A percentile compares a stretch with the other conserved stretches of the same genome.
Conservation (phyloP, 2,329 filamentous ascomycete species). For the Neonectria magnoliae region DNA sequence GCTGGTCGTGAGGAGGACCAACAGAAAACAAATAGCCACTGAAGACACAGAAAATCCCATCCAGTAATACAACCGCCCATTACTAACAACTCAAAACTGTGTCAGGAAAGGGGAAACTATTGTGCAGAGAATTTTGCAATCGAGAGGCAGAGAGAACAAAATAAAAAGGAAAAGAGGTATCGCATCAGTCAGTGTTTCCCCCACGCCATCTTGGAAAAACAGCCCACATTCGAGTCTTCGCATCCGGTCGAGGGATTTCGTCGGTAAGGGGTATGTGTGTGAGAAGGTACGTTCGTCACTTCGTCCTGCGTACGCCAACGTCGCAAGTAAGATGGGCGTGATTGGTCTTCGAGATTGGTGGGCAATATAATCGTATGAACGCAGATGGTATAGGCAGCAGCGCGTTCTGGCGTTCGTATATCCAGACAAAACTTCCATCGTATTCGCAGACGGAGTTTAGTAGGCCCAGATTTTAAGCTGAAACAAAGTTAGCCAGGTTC, state of each 20-base stretch:
- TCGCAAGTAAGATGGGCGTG: conserved; percentile 47
- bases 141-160: conserved; percentile 38
- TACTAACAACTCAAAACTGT: conserved; percentile 44
- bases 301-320: conserved; percentile 53
- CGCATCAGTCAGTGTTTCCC: conserved; percentile 45
- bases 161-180: conserved; percentile 47
- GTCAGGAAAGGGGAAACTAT: conserved; percentile 46
- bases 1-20: conserved; percentile 25
- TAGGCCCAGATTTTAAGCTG: conserved; percentile 91
- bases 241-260: conserved; percentile 38
- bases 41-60: conserved; percentile 46
- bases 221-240: conserved; percentile 36
- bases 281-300: conserved; percentile 51
- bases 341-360: conserved; percentile 44
- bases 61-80: conserved; percentile 51
- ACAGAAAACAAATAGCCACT: conserved; percentile 42
- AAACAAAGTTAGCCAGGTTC: conserved; percentile 22
- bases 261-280: conserved; percentile 45
- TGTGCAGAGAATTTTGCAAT: conserved; percentile 48
- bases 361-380: conserved; percentile 46
- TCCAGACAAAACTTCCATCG: conserved; percentile 43
- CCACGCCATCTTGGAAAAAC: conserved; percentile 39
- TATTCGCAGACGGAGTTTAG: conserved; percentile 55
- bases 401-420: conserved; percentile 44
- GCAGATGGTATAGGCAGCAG: conserved; percentile 43